Percentiles rank a stretch among this genome's conserved stretches.
Evolutionary conservation across 495 filamentous ascomycete species (phyloP).

Genomic region (Aspergillus sparsus): DNA sequence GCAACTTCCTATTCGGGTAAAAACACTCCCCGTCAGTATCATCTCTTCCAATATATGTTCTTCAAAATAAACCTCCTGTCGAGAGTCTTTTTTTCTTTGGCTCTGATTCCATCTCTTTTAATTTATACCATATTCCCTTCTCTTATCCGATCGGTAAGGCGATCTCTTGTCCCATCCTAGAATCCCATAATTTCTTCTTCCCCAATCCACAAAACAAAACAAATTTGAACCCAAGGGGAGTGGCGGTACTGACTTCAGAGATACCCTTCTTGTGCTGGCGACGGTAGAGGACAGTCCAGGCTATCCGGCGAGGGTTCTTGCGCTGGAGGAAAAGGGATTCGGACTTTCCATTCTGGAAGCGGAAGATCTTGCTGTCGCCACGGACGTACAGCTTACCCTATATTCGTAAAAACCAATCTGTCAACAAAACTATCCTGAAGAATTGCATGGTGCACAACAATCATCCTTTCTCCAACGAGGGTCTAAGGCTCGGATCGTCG

Average conservation of each 20-base stretch:
- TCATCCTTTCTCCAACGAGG: not conserved
- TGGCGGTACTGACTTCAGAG: constrained; percentile 82
- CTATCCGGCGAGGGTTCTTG: constrained; percentile 99
- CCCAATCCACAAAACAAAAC: constrained; percentile 21
- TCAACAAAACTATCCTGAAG: constrained; percentile 31
- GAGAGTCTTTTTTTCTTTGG: constrained; percentile 1
- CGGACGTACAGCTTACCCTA: constrained; percentile 99
- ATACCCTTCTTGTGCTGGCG: constrained; percentile 99
- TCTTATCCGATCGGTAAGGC: constrained; percentile 9
- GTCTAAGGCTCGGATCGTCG: not conserved
- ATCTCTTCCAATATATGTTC: constrained; percentile 7
- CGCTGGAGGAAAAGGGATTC: constrained; percentile 99
- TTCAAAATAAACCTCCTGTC: not conserved
- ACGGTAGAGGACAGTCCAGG: constrained; percentile 97
- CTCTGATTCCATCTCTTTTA: not conserved
- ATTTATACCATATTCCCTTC: constrained; percentile 8
- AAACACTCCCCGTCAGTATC: constrained; percentile 45
- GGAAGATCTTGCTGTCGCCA: constrained; percentile 99
- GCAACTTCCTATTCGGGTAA: constrained; percentile 78
- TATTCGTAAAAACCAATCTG: constrained; percentile 31
- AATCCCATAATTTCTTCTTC: constrained; percentile 5
- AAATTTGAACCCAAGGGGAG: constrained; percentile 22
- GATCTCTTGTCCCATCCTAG: not conserved
- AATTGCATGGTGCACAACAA: not conserved
- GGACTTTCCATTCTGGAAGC: constrained; percentile 99